Conservation (phyloP, 352 stramenopile species). For the Pythium plurisporium region DNA sequence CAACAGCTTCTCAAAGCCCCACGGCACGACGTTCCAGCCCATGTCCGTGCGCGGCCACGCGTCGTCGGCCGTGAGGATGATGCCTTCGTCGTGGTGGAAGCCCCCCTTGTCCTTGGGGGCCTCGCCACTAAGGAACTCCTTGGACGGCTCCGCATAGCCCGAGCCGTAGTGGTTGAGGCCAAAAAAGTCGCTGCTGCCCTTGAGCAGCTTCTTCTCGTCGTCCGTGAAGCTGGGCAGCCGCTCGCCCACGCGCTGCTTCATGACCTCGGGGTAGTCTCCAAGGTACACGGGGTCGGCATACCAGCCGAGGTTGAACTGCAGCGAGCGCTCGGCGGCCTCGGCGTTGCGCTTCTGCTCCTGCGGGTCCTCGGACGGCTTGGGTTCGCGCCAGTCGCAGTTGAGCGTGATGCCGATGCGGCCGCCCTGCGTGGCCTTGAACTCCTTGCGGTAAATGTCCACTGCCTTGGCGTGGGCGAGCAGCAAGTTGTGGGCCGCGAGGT, state of each 20-base stretch:
- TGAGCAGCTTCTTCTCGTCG: constrained; percentile 71
- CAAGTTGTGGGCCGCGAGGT: constrained; percentile 79
- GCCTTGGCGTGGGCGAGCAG: constrained; percentile 84
- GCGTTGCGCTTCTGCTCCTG: constrained; percentile 48
- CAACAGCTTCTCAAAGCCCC: constrained; percentile 87
- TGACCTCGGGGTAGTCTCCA: constrained; percentile 91
- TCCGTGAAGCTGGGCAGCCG: constrained; percentile 88
- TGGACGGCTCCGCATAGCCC: constrained; percentile 35
- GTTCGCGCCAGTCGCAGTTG: constrained; percentile 87
- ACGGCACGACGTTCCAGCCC: constrained; percentile 69
- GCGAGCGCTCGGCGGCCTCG: constrained; percentile 73
- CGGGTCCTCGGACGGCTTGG: constrained; percentile 39
- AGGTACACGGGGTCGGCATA: constrained; percentile 90
- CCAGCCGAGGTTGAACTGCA: constrained; percentile 88
- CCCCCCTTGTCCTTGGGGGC: constrained; percentile 7
- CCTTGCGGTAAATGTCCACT: constrained; percentile 71
- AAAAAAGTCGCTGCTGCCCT: constrained; percentile 91
- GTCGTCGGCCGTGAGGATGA: constrained; percentile 31
- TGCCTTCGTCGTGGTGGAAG: constrained; percentile 37
- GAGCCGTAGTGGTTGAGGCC: constrained; percentile 94
- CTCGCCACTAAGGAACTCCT: constrained; percentile 36
- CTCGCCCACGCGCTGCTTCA: constrained; percentile 77
- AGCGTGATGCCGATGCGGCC: constrained; percentile 92
- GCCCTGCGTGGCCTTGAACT: constrained; percentile 31
- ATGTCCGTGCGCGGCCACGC: constrained; percentile 60